Evolutionary conservation across 441 rosid genomes (phyloP).

Genomic region (Corymbia citriodora): DNA sequence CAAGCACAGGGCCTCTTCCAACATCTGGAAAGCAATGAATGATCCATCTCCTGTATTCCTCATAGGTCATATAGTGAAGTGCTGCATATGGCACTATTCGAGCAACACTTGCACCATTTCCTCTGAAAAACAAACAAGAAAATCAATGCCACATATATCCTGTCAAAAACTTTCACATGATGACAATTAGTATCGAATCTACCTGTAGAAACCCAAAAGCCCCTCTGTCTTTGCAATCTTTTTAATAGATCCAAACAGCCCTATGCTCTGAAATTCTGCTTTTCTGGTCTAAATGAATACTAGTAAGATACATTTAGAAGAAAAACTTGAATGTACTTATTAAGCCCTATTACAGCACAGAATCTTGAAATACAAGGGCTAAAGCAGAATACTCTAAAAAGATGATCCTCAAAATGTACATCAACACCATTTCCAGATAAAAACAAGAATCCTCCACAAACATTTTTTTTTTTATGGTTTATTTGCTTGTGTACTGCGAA

Average conservation of each 20-base stretch:
- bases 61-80: slow-evolving; percentile 92
- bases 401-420: background rate
- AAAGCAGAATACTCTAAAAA: background rate
- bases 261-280: slow-evolving; percentile 66
- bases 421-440: background rate
- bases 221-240: slow-evolving; percentile 83
- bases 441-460: background rate
- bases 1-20: slow-evolving; percentile 80
- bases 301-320: slow-evolving; percentile 6
- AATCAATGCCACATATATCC: background rate
- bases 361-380: background rate
- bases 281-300: slow-evolving; percentile 67
- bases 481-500: background rate
- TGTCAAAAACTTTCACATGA: background rate
- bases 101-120: slow-evolving; percentile 91
- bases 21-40: slow-evolving; percentile 49
- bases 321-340: background rate
- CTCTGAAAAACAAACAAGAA: slow-evolving; percentile 31
- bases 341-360: background rate
- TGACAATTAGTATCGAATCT: slow-evolving; percentile 12
- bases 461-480: background rate
- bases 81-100: slow-evolving; percentile 91
- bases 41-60: slow-evolving; percentile 88
- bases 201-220: slow-evolving; percentile 85
- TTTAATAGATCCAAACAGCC: slow-evolving; percentile 58